Base-by-base conservation (phyloP, 257 asterid species). In the Perilla frutescens region DNA sequence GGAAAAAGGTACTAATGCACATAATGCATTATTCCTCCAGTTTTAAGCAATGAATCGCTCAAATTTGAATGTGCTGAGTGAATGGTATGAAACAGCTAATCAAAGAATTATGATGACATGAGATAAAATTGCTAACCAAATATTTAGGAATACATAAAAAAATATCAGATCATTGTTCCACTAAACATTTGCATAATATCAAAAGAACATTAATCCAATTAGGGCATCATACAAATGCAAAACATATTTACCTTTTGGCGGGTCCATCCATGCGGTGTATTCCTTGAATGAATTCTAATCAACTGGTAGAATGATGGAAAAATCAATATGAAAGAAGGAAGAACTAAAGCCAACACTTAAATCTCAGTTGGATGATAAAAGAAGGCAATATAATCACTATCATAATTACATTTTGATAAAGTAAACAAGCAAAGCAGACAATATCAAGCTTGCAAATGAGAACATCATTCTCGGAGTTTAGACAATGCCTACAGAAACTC, bases 281-380 rank as follows among this genome's bases (percentile, higher is more conserved):
- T 89, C 80, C 97, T 90, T 74, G 91, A 85, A 83, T 91, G 97
- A 78, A 91, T 87, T 83, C 97, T 88, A 78, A 91, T 74, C 68
- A 93, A 77, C 91, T 87, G 84, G 68, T 65, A 66, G 20, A 82
- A 68, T 44, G 40, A 32, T 14, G n/a, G 61, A 64, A 80, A 66
- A 43, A 45, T 66, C 67, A 51, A 44, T 75, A 47, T 77, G 75
- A 61, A 54, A 7, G 26, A 78, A 4, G 50, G 20, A 67, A 51
- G 61, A 61, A 68, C 50, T 57, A n/a, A 68, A 47, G 31, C 10
- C 43, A 44, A 41, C n/a, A 69, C 53, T 14, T 13, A 7, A 64
- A 45, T 14, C 15, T 56, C 56, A 69, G 47, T 49, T 10, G 50
- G 49, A 11, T 50, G 32, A 81, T 55, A 58, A 64, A 29, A 57